These are phyloP conservation scores for Mycogone perniciosa DNA, from an alignment of 2,329 filamentous ascomycete species.

Conservation along the genomic window DNA sequence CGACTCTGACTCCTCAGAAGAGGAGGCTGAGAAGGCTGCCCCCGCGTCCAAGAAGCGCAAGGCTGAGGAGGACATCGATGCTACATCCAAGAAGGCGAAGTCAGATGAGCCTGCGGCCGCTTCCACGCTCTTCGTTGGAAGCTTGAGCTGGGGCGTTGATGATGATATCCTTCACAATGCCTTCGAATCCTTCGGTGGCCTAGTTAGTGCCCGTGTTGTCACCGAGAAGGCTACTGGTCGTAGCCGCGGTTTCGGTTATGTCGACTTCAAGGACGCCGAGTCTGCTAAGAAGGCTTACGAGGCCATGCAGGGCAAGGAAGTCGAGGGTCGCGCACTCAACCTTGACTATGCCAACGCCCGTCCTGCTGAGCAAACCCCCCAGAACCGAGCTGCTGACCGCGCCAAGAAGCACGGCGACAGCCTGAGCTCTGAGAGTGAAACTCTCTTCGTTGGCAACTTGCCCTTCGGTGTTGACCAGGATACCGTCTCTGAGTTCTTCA, in stretches of 20 bases:
- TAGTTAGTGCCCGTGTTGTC: conserved; percentile 70
- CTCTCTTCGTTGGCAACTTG: conserved; percentile 87
- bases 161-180: conserved; percentile 74
- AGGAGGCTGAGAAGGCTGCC: conserved; percentile 31
- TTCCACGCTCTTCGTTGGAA: conserved; percentile 77
- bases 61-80: conserved; percentile 42
- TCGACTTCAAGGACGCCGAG: conserved; percentile 69
- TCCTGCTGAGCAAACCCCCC: conserved; percentile 45
- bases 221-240: conserved; percentile 74
- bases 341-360: conserved; percentile 71
- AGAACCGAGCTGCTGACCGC: conserved; percentile 56
- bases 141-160: conserved; percentile 85
- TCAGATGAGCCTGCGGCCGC: conserved; percentile 40
- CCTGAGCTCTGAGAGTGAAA: conserved; percentile 73
- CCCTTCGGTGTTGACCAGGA: conserved; percentile 79
- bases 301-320: conserved; percentile 65
- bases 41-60: conserved; percentile 42
- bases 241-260: conserved; percentile 89
- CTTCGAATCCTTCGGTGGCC: conserved; percentile 72
- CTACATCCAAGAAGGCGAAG: conserved; percentile 62
- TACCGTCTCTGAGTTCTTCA: conserved; percentile 66
- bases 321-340: conserved; percentile 70
- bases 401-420: conserved; percentile 70
- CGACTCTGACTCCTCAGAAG: conserved; percentile 23
- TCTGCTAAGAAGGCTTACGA: conserved; percentile 66